Conservation (phyloP, 805 yeast genomes). For the Lachancea sp. region DNA sequence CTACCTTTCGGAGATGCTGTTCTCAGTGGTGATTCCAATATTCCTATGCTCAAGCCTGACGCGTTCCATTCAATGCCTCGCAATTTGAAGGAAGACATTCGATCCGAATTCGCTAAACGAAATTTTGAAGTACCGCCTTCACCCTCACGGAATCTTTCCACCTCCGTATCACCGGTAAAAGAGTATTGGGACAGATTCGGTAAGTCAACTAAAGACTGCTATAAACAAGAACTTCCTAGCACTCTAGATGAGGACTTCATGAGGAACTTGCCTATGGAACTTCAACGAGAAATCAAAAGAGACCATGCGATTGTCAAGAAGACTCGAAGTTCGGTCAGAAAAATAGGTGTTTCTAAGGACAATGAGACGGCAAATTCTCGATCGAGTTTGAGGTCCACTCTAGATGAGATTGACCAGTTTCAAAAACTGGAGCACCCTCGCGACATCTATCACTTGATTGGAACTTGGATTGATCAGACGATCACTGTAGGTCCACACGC, state of each 20-base stretch:
- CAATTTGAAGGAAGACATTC: slow-evolving; percentile 14
- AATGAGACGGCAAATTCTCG: slow-evolving; percentile 17
- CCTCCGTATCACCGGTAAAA: slow-evolving; percentile 9
- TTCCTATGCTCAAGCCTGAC: slow-evolving; percentile 7
- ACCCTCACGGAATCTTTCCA: slow-evolving; percentile 1
- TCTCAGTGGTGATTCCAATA: neutral
- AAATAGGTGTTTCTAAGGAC: slow-evolving; percentile 10
- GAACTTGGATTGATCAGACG: slow-evolving; percentile 35
- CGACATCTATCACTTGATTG: slow-evolving; percentile 32
- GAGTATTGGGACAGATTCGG: slow-evolving; percentile 12
- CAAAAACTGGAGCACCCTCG: slow-evolving; percentile 31
- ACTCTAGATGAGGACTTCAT: slow-evolving; percentile 63
- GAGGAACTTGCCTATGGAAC: slow-evolving; percentile 55
- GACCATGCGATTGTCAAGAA: slow-evolving; percentile 38
- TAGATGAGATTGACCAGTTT: slow-evolving; percentile 30
- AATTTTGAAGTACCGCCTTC: slow-evolving; percentile 7
- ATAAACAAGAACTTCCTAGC: slow-evolving; percentile 16
- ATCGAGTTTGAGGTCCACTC: slow-evolving; percentile 17
- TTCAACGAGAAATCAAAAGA: slow-evolving; percentile 52
- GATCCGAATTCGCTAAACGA: slow-evolving; percentile 14
- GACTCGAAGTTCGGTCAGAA: slow-evolving; percentile 11
- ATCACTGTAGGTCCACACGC: slow-evolving; percentile 34
- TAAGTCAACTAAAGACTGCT: slow-evolving; percentile 11
- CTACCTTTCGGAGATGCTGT: slow-evolving; percentile 28
- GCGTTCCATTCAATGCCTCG: slow-evolving; percentile 4